These are phyloP conservation scores for Fusarium heterosporum DNA, from an alignment of 2,329 filamentous ascomycete genomes.

Conservation along the genomic window DNA sequence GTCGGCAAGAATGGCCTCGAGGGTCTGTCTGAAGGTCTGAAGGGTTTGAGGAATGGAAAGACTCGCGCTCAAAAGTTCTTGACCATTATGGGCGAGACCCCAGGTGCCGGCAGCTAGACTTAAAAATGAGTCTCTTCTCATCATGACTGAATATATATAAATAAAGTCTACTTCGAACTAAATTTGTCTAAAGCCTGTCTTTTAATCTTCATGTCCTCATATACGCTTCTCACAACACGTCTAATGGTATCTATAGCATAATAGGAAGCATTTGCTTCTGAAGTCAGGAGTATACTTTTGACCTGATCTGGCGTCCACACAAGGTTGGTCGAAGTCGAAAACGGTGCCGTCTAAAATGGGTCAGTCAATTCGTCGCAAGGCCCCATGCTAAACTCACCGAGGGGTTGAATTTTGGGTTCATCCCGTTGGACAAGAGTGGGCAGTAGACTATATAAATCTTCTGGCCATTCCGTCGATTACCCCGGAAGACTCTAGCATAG, in stretches of 20 bases:
- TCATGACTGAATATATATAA: neutral
- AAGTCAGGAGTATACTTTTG: constrained; percentile 10
- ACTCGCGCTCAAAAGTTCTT: constrained; percentile 8
- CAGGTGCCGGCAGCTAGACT: neutral
- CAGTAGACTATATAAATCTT: constrained; percentile 36
- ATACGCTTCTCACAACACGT: constrained; percentile 26
- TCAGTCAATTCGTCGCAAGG: rapidly evolving
- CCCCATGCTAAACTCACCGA: constrained; percentile 10
- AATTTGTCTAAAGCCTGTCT: neutral
- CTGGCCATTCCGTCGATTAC: constrained; percentile 10
- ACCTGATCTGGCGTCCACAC: constrained; percentile 42
- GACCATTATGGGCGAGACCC: constrained; percentile 4
- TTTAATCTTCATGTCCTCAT: constrained; percentile 16
- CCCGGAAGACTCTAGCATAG: constrained; percentile 37
- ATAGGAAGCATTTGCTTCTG: constrained; percentile 20
- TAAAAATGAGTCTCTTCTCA: neutral
- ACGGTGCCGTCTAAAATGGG: constrained; percentile 2
- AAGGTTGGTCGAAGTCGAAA: constrained; percentile 43
- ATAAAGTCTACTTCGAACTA: neutral
- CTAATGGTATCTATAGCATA: constrained; percentile 34
- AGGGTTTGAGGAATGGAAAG: constrained; percentile 1
- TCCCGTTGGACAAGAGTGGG: constrained; percentile 27
- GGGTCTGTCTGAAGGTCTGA: neutral
- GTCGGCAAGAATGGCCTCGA: constrained; percentile 7
- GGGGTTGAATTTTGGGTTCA: constrained; percentile 25